phyloP scores from a whole-genome alignment of 2,329 filamentous ascomycete species.

The Fusarium sp. region DNA sequence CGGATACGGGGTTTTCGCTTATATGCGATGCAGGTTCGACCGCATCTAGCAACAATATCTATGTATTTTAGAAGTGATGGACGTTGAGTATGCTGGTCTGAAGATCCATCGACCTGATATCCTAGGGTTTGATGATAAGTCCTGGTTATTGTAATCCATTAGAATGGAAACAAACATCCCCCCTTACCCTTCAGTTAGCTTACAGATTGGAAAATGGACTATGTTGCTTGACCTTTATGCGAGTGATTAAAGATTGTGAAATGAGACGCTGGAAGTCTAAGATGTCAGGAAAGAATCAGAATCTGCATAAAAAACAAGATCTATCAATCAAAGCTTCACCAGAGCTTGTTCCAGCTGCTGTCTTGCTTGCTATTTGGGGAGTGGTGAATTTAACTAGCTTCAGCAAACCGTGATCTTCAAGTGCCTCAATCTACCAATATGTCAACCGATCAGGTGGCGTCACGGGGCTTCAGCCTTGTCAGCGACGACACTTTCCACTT shows the following conservation, averaged over 20 bases:
- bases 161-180: too few relatives aligned
- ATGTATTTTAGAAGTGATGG: neutral
- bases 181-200: accelerated
- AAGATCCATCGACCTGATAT: accelerated
- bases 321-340: too few relatives aligned
- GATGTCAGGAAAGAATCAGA: too few relatives aligned
- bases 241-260: accelerated
- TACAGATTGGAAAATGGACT: neutral
- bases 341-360: neutral
- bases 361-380: accelerated
- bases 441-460: neutral
- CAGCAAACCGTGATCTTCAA: too few relatives aligned
- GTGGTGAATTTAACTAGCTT: too few relatives aligned
- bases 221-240: neutral
- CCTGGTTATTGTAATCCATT: too few relatives aligned
- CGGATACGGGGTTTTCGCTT: too few relatives aligned
- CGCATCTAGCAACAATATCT: neutral
- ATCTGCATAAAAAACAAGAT: accelerated
- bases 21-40: neutral
- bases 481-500: accelerated
- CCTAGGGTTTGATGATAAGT: accelerated
- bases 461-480: accelerated
- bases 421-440: neutral
- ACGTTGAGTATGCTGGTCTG: neutral
- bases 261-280: accelerated